phyloP scores from a whole-genome alignment of 1,284 basidiomycete genomes.

The Ustilago cynodontis region DNA sequence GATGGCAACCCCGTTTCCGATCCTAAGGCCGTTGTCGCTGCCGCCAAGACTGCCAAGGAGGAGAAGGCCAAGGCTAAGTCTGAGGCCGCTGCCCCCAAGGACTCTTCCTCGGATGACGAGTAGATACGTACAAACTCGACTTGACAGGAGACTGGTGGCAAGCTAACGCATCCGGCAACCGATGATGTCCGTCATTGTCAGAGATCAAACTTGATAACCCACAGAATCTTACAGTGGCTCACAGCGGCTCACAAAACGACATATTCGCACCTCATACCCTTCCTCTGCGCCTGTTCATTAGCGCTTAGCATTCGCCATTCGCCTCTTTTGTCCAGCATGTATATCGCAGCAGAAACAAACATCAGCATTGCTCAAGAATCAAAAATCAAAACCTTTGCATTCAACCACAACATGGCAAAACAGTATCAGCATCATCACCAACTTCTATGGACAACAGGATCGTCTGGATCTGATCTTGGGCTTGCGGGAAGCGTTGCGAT shows the following conservation, averaged over 20 bases:
- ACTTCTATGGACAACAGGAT: background rate
- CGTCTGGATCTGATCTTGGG: background rate
- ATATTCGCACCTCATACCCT: background rate
- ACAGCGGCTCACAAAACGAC: background rate
- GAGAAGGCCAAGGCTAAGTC: slow-evolving; percentile 42
- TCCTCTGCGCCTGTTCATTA: background rate
- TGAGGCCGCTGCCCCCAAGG: slow-evolving; percentile 3
- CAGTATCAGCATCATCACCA: background rate
- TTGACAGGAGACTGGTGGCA: background rate
- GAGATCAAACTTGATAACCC: no score
- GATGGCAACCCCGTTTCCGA: slow-evolving; percentile 52
- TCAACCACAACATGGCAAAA: background rate
- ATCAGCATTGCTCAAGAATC: slow-evolving; percentile 17
- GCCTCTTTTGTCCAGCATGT: slow-evolving; percentile 1
- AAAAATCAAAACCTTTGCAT: background rate
- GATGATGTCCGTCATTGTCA: no score
- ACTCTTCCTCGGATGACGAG: slow-evolving; percentile 18
- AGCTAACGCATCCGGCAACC: background rate
- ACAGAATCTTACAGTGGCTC: background rate
- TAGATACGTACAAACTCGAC: slow-evolving; percentile 4
- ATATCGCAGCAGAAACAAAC: slow-evolving; percentile 7
- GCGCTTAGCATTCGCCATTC: background rate
- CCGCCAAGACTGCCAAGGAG: slow-evolving; percentile 43
- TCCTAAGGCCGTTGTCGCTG: slow-evolving; percentile 44
- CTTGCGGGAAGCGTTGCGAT: slow-evolving; percentile 5